Conservation (phyloP, 106 monocot genomes). For the Dioscorea alata region DNA sequence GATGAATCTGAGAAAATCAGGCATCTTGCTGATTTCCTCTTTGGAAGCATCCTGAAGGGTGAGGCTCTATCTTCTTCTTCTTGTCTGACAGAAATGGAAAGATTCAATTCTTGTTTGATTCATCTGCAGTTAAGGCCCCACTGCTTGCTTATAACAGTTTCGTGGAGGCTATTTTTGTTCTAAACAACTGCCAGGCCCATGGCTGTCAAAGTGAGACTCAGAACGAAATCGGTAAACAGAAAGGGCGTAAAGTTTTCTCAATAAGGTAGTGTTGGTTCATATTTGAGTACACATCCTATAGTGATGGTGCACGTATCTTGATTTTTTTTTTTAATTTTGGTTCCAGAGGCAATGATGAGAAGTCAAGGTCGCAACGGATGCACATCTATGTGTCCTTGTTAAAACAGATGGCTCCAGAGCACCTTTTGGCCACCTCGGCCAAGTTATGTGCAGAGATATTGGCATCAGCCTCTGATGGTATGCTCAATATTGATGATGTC, state of each 20-base stretch:
- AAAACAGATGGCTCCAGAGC: slow-evolving; percentile 99
- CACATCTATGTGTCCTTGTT: slow-evolving; percentile 85
- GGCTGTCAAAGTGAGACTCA: slow-evolving; percentile 47
- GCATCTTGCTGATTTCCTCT: slow-evolving; percentile 78
- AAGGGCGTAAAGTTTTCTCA: slow-evolving; percentile 51
- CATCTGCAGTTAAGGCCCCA: slow-evolving; percentile 79
- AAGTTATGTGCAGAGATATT: slow-evolving; percentile 95
- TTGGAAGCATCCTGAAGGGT: slow-evolving; percentile 88
- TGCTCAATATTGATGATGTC: slow-evolving; percentile 76
- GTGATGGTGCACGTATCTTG: not conserved
- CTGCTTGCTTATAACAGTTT: slow-evolving; percentile 99
- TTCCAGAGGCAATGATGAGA: slow-evolving; percentile 75
- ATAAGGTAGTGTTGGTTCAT: slow-evolving; percentile 39
- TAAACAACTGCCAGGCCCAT: slow-evolving; percentile 67
- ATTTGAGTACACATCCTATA: slow-evolving; percentile 3
- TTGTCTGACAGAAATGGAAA: not conserved
- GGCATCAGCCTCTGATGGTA: slow-evolving; percentile 89
- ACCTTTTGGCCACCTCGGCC: slow-evolving; percentile 93
- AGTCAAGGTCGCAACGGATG: slow-evolving; percentile 72
- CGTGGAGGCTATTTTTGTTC: slow-evolving; percentile 86
- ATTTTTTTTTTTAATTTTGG: not conserved
- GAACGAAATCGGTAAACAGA: slow-evolving; percentile 13
- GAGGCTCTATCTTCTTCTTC: not conserved
- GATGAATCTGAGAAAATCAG: slow-evolving; percentile 95
- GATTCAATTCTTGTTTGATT: not conserved